Base-by-base conservation (phyloP, 441 rosid species). In the Populus hybrid region DNA sequence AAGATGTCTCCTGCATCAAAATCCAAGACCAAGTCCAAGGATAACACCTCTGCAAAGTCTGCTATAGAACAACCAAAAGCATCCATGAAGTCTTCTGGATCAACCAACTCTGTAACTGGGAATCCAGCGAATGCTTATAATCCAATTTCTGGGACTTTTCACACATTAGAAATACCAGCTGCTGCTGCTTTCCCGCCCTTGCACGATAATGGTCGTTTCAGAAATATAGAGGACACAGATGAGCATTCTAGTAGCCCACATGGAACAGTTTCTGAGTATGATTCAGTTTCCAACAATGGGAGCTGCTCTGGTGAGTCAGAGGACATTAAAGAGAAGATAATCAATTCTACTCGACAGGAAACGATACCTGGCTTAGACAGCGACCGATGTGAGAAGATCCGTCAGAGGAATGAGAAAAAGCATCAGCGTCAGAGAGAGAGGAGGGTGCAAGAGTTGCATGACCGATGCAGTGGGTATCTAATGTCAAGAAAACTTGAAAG, bases 271-370 rank as follows among this genome's bases (percentile, higher is more conserved):
- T 69, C 86, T 50, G 95, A 91, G 81, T 90, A 84, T 78, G 95
- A 93, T 85, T 86, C 94, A 34, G 82, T 91, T 77, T 93, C 95
- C 10, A 93, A 91, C 66, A 93, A 90, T 32, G 93, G 90, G 81
- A 93, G 97, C 84, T 91, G 95, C 84, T 93, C 97, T 6, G 94
- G 97, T 34, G 97, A 93, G 79, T 93, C 95, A 0, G 95, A 93
- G 85, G 97, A 93, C 61, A 92, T 88, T 30, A 90, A 93, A 85
- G 93, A 93, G 63, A 91, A 86, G 32, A 30, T 30, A 59, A 75
- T 82, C 10, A 89, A 81, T 84, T 82, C 74, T 32, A 70, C 89
- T 34, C 84, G 81, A 36, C 94, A 77, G 72, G 95, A 91, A 79
- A 82, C 72, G 5, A 76, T 88, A 18, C 87, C 94, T 16, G 94